These are phyloP conservation scores for Nicotiana tomentosiformis DNA, from an alignment of 257 asterid genomes.

Conservation along the genomic window DNA sequence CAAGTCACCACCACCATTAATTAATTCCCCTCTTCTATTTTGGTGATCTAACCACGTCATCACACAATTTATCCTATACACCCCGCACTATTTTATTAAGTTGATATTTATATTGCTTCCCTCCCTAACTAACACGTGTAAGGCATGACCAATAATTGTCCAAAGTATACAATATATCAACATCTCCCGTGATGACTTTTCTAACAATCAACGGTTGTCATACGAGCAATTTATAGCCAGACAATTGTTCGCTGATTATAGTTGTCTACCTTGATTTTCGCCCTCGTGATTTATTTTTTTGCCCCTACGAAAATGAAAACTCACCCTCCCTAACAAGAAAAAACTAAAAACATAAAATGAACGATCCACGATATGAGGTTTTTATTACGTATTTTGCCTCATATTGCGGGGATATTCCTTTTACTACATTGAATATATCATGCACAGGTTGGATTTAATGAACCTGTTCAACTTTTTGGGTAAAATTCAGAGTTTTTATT, in stretches of 20 bases:
- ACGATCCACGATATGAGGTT: background rate
- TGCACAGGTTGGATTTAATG: background rate
- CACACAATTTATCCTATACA: background rate
- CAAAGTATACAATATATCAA: background rate
- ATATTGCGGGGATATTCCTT: background rate
- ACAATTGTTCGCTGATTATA: background rate
- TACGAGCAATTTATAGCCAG: background rate
- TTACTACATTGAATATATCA: background rate
- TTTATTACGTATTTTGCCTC: background rate
- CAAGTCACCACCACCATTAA: background rate
- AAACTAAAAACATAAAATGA: background rate
- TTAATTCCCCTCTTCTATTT: background rate
- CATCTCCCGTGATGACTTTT: background rate
- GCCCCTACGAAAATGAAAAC: background rate
- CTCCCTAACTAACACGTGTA: background rate
- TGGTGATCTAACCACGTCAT: background rate
- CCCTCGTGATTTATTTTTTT: background rate
- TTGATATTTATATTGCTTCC: background rate
- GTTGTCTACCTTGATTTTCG: background rate
- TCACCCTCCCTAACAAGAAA: background rate
- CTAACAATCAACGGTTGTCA: background rate
- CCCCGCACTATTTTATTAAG: background rate
- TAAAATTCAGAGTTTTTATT: background rate
- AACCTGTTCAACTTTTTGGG: background rate
- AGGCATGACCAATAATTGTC: background rate